phyloP scores from a whole-genome alignment of 1,284 basidiomycete genomes.

The Rhodotorula sp. region DNA sequence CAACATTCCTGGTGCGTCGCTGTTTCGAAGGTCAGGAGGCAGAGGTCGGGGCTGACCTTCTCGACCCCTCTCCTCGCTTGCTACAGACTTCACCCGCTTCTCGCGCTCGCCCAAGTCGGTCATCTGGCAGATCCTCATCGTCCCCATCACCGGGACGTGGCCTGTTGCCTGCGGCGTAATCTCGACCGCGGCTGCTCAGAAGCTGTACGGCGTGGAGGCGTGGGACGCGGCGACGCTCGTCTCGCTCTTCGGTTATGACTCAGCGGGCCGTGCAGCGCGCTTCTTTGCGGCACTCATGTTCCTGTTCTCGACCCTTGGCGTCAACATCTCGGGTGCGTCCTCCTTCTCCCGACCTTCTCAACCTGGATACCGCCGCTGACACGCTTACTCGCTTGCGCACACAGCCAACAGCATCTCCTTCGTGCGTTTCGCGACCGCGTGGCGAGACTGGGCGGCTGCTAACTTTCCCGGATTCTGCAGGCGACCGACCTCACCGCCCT shows the following conservation, averaged over 20 bases:
- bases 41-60: no score
- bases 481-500: conserved; percentile 61
- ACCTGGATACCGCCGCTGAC: background rate
- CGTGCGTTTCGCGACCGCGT: no score
- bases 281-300: conserved; percentile 71
- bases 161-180: conserved; percentile 57
- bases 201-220: conserved; percentile 50
- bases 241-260: background rate
- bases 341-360: no score
- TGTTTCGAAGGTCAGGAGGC: no score
- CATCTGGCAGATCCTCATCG: conserved; percentile 67
- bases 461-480: no score
- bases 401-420: conserved; percentile 59
- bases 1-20: conserved; percentile 58
- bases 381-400: no score
- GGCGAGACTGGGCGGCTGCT: no score
- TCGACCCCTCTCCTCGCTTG: no score
- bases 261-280: conserved; percentile 58
- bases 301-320: conserved; percentile 17
- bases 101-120: conserved; percentile 47
- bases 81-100: conserved; percentile 56
- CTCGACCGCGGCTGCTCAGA: conserved; percentile 59
- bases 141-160: conserved; percentile 59
- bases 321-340: conserved; percentile 14
- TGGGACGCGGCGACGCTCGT: conserved; percentile 69